phyloP scores from a whole-genome alignment of 2,329 filamentous ascomycete species.

The Trichophyton schoenleinii region DNA sequence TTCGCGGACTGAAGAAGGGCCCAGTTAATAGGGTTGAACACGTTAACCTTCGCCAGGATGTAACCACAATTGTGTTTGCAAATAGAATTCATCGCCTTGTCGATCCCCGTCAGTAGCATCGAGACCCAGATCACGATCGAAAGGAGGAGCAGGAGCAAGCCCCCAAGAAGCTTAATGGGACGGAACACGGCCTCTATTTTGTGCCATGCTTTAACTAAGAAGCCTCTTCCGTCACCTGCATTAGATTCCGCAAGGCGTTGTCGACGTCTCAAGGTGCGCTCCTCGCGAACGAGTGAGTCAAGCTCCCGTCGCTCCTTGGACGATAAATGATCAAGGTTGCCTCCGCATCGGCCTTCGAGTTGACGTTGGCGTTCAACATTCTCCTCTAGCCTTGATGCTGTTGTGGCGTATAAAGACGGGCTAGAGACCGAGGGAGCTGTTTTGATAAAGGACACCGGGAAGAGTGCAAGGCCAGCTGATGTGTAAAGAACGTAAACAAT shows the following conservation, averaged over 20 bases:
- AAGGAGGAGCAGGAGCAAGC: slow-evolving; percentile 62
- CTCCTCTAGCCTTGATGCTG: slow-evolving; percentile 65
- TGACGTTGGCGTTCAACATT: slow-evolving; percentile 89
- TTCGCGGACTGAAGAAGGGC: slow-evolving; percentile 67
- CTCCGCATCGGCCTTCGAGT: slow-evolving; percentile 71
- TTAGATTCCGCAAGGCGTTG: slow-evolving; percentile 77
- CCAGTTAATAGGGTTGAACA: slow-evolving; percentile 94
- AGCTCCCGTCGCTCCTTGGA: slow-evolving; percentile 80
- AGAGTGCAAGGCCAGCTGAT: slow-evolving; percentile 70
- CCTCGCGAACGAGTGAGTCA: slow-evolving; percentile 74
- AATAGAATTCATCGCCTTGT: slow-evolving; percentile 90
- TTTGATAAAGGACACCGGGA: slow-evolving; percentile 86
- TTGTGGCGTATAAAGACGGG: slow-evolving; percentile 63
- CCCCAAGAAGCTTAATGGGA: slow-evolving; percentile 77
- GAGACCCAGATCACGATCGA: slow-evolving; percentile 70
- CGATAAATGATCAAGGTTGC: slow-evolving; percentile 60
- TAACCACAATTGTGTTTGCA: slow-evolving; percentile 89
- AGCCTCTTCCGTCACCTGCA: slow-evolving; percentile 58
- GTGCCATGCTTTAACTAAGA: slow-evolving; percentile 61
- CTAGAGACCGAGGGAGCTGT: slow-evolving; percentile 76
- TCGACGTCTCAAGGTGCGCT: slow-evolving; percentile 79
- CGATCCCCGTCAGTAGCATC: slow-evolving; percentile 90
- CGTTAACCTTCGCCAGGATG: slow-evolving; percentile 72
- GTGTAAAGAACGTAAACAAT: slow-evolving; percentile 82
- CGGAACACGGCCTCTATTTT: slow-evolving; percentile 72